Percentiles rank a stretch among this genome's conserved stretches.
Evolutionary conservation across 306 rosid species (phyloP).

Genomic region (Biancaea sappan): DNA sequence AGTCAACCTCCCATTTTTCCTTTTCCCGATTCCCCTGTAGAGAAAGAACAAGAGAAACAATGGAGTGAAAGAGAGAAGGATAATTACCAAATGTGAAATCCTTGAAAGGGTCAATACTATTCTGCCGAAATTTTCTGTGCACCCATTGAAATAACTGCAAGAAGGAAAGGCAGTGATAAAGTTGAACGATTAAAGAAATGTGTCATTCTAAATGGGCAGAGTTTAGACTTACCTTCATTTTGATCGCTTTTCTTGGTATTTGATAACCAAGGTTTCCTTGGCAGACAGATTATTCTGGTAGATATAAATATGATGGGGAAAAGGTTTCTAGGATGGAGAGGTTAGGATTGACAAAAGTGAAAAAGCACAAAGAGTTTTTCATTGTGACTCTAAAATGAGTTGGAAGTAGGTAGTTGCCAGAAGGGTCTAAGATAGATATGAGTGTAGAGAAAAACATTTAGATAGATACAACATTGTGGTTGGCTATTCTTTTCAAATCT

Average conservation of each 20-base stretch:
- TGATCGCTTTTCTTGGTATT: constrained; percentile 48
- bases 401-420: constrained; percentile 58
- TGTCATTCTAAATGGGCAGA: constrained; percentile 27
- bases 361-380: constrained; percentile 37
- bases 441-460: constrained; percentile 70
- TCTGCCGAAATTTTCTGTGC: constrained; percentile 75
- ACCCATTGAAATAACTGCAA: constrained; percentile 90
- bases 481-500: constrained; percentile 83
- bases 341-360: constrained; percentile 41
- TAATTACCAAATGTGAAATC: constrained; percentile 65
- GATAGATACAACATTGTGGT: constrained; percentile 82
- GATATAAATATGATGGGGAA: constrained; percentile 44
- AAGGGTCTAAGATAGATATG: constrained; percentile 56
- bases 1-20: not conserved
- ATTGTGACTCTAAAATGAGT: constrained; percentile 41
- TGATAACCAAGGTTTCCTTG: constrained; percentile 39
- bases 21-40: not conserved
- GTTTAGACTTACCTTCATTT: constrained; percentile 79
- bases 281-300: constrained; percentile 41
- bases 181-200: constrained; percentile 35
- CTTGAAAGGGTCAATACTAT: constrained; percentile 65
- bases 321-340: constrained; percentile 31
- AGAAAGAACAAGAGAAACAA: constrained; percentile 21
- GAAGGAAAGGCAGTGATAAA: constrained; percentile 40
- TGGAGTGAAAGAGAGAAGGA: constrained; percentile 31